Base-by-base conservation (phyloP, 2,329 filamentous ascomycete species). In the Hymenoscyphus occultus region DNA sequence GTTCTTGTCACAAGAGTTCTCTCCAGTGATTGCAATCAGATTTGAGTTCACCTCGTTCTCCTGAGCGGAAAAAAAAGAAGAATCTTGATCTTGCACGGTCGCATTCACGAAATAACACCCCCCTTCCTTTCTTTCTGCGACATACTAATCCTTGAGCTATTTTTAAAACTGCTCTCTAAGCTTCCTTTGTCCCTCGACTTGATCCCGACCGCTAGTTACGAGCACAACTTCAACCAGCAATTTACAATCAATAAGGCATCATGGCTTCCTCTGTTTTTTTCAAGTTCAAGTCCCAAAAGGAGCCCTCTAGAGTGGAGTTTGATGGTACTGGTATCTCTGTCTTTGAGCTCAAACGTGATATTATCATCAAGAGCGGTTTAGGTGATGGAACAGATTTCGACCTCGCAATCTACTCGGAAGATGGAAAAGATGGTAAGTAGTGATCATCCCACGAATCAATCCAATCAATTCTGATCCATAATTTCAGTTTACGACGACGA, bases 211-310 rank as follows among this genome's bases (percentile, higher is more conserved):
- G 62, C 62, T 59, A 61, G 22, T 56, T 19, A 19, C 61, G 63
- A 67, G 62, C 48, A 51, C 56, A 58, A 28, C 54, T 56, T 61
- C 65, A 56, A 59, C 56, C 31, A 40, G 19, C 59, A 42, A 61
- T 51, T 64, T 56, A 62, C 28, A 61, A 39, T 60, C 59, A 61
- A 60, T 63, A 56, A 61, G 59, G 63, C 70, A 76, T 66, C 61
- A 77, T 77, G 75, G 67, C 75, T 63, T 84, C 95, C 64, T 98
- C 93, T 71, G 95, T 99, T 76, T 98, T 97, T 81, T 99, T 97
- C 91, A 97, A 97, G 82, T 99, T 99, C 89, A 98, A 97, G 82
- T 98, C 94, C 73, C 93, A 96, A 77, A 97, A 93, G 82, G 95
- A 98, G 77, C 92, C 93, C 67, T 92, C 92, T 65, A 88, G 93